Conservation (phyloP, 1,284 basidiomycete genomes). For the Cutaneotrichosporon dermatis region DNA sequence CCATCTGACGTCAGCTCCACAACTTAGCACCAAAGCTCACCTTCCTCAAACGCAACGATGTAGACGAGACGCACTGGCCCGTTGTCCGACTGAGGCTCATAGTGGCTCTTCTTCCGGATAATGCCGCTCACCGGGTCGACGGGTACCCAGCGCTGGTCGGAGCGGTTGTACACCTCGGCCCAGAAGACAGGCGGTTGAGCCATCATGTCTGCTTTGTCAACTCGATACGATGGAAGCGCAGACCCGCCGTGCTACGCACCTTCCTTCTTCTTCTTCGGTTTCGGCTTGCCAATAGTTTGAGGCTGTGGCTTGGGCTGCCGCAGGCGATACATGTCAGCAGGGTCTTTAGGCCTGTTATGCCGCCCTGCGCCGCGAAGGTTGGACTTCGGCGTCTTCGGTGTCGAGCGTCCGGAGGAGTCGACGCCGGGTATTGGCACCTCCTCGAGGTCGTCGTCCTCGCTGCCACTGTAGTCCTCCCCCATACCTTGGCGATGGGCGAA, state of each 20-base stretch:
- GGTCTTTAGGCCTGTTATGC: conserved; percentile 20
- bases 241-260: too few relatives aligned
- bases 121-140: conserved; percentile 81
- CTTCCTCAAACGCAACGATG: conserved; percentile 91
- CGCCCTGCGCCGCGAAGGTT: conserved; percentile 2
- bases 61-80: conserved; percentile 85
- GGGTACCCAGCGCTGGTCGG: conserved; percentile 87
- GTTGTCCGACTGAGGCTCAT: conserved; percentile 63
- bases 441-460: conserved; percentile 31
- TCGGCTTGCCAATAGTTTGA: conserved; percentile 30
- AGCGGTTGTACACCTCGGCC: conserved; percentile 93
- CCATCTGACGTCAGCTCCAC: conserved; percentile 48
- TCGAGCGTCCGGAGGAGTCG: background rate
- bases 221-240: too few relatives aligned
- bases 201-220: conserved; percentile 31
- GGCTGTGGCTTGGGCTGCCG: conserved; percentile 26
- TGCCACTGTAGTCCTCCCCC: conserved; percentile 21
- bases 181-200: conserved; percentile 82
- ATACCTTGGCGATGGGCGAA: background rate
- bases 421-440: conserved; percentile 19
- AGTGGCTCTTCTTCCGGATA: conserved; percentile 73
- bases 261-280: conserved; percentile 33
- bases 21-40: conserved; percentile 51
- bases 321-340: conserved; percentile 41
- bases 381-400: background rate